Base-by-base conservation (phyloP, 805 yeast species). In the Ogataea corticis region DNA sequence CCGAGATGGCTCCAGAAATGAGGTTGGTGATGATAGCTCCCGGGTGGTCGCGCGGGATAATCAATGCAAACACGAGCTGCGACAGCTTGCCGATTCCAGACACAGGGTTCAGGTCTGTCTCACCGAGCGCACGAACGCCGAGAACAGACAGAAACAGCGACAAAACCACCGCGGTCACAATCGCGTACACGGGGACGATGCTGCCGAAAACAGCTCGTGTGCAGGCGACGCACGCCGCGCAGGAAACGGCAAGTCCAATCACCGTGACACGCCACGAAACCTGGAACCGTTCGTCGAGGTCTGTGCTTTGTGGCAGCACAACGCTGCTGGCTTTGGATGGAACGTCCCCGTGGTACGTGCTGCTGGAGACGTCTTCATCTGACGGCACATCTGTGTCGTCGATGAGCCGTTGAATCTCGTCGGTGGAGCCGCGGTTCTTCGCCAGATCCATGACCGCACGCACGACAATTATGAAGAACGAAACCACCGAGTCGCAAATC, bases 1-100 rank as follows among this genome's bases (percentile, higher is more conserved):
- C 99, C 1, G 98, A 95, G 33, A 92, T 83, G 12, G 97, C 99
- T 14, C 99, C 99, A 3, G 97, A 96, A 1, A 92, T 85, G 39
- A 92, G 70, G 61, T 92, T 94, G 36, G 89, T 81, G 33, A 92
- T 68, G 4, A 94, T 88, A 10, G 89, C 79, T 2, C 95, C 90
- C 1, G 95, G 95, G 46, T 83, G 86, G 36, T 71, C 64, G 27
- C 73, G 71, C 0, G 96, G 96, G 19, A 90, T 76, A 5, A 92
- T 73, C 11, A 89, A 60, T 0, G 97, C 96, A 66, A 94, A 89
- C 2, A 94, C 66, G 39, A 92, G 71, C 63, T 92, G 99, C 1
- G 97, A 91, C 23, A 92, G 70, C 66, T 92, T 92, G 2, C 99
- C 98, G 19, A 92, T 91, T 0, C 98, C 98, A 57, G 96, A 85